Conservation (phyloP, 805 yeast genomes). For the Komagataella populi region DNA sequence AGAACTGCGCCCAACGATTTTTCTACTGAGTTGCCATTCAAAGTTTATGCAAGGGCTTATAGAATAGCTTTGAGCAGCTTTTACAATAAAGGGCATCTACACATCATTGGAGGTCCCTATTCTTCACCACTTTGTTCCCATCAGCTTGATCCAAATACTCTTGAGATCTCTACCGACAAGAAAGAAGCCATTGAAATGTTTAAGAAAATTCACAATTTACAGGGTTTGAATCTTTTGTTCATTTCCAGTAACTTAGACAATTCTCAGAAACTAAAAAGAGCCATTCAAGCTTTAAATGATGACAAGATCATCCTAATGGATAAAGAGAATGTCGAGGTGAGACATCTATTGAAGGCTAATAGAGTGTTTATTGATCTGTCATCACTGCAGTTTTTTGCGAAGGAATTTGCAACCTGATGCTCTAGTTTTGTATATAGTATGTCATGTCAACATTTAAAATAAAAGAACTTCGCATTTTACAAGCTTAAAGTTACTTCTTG, state of each 20-base stretch:
- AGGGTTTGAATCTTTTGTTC: slow-evolving; percentile 47
- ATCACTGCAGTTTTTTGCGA: slow-evolving; percentile 54
- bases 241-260: slow-evolving; percentile 35
- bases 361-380: slow-evolving; percentile 58
- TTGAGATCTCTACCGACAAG: slow-evolving; percentile 16
- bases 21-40: slow-evolving; percentile 61
- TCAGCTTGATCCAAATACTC: slow-evolving; percentile 16
- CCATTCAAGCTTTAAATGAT: slow-evolving; percentile 36
- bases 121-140: not conserved
- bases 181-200: slow-evolving; percentile 20
- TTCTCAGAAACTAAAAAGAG: slow-evolving; percentile 41
- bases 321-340: slow-evolving; percentile 70
- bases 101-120: slow-evolving; percentile 42
- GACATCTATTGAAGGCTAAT: slow-evolving; percentile 72
- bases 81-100: slow-evolving; percentile 62
- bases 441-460: not conserved
- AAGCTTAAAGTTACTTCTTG: not conserved
- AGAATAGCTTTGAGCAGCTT: slow-evolving; percentile 73
- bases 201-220: slow-evolving; percentile 32
- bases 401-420: slow-evolving; percentile 7
- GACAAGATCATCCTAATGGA: slow-evolving; percentile 49
- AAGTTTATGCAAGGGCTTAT: slow-evolving; percentile 64
- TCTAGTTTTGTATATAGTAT: not conserved
- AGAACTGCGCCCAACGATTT: slow-evolving; percentile 85
- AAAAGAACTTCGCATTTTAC: not conserved